These are phyloP conservation scores for Phialophora verrucosa DNA, from an alignment of 2,329 filamentous ascomycete species.

Conservation along the genomic window DNA sequence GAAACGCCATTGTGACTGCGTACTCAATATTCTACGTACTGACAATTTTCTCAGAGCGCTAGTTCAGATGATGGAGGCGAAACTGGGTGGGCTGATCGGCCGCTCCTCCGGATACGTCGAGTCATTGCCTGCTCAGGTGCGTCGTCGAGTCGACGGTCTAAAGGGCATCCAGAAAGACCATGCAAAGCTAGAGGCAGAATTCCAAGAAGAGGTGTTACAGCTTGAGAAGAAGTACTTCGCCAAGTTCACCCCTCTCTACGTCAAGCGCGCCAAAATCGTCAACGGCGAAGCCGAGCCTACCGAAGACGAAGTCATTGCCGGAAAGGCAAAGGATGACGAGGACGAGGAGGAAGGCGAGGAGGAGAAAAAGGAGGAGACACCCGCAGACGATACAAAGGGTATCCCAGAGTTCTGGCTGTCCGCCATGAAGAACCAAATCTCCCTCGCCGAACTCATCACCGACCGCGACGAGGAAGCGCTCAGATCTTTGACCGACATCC, in stretches of 20 bases:
- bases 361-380: conserved; percentile 57
- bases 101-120: conserved; percentile 98
- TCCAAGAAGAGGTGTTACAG: conserved; percentile 97
- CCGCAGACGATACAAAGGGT: conserved; percentile 66
- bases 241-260: conserved; percentile 96
- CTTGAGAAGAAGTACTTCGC: conserved; percentile 99
- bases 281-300: conserved; percentile 87
- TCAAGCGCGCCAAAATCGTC: conserved; percentile 91
- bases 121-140: conserved; percentile 85
- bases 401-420: conserved; percentile 99
- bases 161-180: conserved; percentile 99
- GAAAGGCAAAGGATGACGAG: conserved; percentile 78
- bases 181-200: conserved; percentile 96
- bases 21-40: background rate
- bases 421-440: conserved; percentile 99
- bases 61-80: conserved; percentile 96
- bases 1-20: background rate
- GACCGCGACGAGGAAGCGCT: conserved; percentile 94
- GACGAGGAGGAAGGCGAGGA: conserved; percentile 69
- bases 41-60: conserved; percentile 58
- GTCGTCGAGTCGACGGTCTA: conserved; percentile 89
- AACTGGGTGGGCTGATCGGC: conserved; percentile 89
- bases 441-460: conserved; percentile 97
- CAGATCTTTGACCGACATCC: conserved; percentile 87
- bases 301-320: conserved; percentile 82